phyloP scores from a whole-genome alignment of 352 stramenopile genomes.

The Phytophthora agathidicida region DNA sequence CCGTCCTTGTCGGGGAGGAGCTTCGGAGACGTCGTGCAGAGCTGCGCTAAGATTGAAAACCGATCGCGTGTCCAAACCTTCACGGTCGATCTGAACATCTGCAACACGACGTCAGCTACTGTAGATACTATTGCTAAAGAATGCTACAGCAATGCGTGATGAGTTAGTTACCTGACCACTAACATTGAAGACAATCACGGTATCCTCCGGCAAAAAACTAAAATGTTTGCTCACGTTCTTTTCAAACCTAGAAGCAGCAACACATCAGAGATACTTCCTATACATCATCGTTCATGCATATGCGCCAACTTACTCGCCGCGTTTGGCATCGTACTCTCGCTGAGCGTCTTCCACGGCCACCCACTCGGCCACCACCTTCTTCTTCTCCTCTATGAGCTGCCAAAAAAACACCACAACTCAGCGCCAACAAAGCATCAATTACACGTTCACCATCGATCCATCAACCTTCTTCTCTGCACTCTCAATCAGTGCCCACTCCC shows the following conservation, averaged over 20 bases:
- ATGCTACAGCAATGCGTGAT: neutral
- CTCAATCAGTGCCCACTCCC: slow-evolving; percentile 64
- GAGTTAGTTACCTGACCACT: slow-evolving; percentile 48
- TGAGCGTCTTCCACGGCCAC: slow-evolving; percentile 69
- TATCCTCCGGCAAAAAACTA: slow-evolving; percentile 52
- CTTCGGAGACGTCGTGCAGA: slow-evolving; percentile 72
- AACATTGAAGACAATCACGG: slow-evolving; percentile 75
- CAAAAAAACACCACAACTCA: neutral
- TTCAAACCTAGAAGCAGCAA: slow-evolving; percentile 54
- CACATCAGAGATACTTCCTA: neutral
- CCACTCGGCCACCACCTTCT: slow-evolving; percentile 78
- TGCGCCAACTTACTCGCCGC: slow-evolving; percentile 47
- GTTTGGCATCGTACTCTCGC: slow-evolving; percentile 66
- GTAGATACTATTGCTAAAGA: no score
- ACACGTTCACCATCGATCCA: neutral
- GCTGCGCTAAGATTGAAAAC: slow-evolving; percentile 83
- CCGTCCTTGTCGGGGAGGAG: slow-evolving; percentile 53
- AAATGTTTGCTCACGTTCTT: slow-evolving; percentile 58
- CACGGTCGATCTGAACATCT: slow-evolving; percentile 79
- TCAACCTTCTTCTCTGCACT: slow-evolving; percentile 65
- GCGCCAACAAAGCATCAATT: no score
- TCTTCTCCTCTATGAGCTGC: slow-evolving; percentile 76
- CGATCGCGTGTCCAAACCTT: slow-evolving; percentile 77
- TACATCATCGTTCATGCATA: no score
- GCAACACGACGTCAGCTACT: neutral